phyloP scores from a whole-genome alignment of 2,329 filamentous ascomycete genomes.

The Zymoseptoria tritici region DNA sequence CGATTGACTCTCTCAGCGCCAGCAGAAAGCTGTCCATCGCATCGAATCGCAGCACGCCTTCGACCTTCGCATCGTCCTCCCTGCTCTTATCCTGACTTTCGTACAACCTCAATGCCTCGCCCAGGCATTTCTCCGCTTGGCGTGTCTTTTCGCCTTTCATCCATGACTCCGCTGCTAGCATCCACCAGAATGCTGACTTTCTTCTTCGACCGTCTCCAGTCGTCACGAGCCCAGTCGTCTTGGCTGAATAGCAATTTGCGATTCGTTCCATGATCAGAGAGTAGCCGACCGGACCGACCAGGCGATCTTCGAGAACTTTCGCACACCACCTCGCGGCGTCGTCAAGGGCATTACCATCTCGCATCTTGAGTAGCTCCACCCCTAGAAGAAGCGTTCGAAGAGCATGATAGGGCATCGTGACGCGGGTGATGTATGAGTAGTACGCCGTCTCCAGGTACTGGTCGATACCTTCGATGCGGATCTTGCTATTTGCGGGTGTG shows the following conservation, averaged over 20 bases:
- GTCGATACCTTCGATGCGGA: conserved; percentile 71
- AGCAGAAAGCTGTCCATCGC: conserved; percentile 57
- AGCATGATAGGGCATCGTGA: conserved; percentile 69
- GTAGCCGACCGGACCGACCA: conserved; percentile 68
- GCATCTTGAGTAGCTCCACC: conserved; percentile 73
- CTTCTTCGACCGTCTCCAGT: conserved; percentile 63
- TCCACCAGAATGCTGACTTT: conserved; percentile 85
- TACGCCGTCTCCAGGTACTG: conserved; percentile 82
- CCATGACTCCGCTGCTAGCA: conserved; percentile 80
- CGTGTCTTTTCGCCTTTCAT: conserved; percentile 66
- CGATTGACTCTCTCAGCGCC: conserved; percentile 58
- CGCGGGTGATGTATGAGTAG: conserved; percentile 88
- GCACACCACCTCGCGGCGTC: conserved; percentile 82
- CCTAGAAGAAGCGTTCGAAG: conserved; percentile 68
- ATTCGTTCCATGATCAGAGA: conserved; percentile 80
- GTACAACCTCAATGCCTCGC: conserved; percentile 56
- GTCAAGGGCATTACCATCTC: conserved; percentile 73
- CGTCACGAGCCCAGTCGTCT: conserved; percentile 52
- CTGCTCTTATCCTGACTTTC: conserved; percentile 18
- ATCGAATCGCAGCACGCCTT: conserved; percentile 34
- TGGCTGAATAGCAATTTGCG: conserved; percentile 73
- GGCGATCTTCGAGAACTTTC: conserved; percentile 67
- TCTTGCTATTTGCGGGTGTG: conserved; percentile 65
- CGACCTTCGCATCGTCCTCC: conserved; percentile 2
- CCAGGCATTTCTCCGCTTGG: conserved; percentile 70